Evolutionary conservation across 768 basidiomycete genomes (phyloP), one percentile per base, ranked within the genome.

Genomic region (Trametes punicea): DNA sequence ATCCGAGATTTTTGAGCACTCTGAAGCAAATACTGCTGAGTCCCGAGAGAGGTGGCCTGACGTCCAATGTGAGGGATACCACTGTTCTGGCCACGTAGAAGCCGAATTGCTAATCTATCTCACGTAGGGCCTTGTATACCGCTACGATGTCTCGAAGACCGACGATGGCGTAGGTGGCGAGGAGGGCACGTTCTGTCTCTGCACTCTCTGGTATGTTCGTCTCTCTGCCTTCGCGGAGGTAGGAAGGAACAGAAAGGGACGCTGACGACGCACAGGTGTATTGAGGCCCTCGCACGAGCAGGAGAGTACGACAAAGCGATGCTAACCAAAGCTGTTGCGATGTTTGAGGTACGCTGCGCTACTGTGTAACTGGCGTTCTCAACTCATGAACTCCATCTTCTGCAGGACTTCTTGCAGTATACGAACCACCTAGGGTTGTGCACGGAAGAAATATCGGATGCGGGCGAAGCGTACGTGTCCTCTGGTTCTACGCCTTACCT

Each of bases 111-210:
- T 47, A 59, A 6, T 45, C 15, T 20, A n/a, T 10, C 2, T 36
- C 13, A 15, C 34, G 15, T 61, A 92, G 89, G 87, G 85, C 63
- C 79, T 93, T 9, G 89, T 93, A 6, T 96, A 89, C 67, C 85
- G 95, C 7, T 98, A 98, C 70, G 93, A 98, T 67, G 86, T 89
- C 11, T 73, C 70, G 23, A 89, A 89, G 68, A 85, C 90, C 0
- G 87, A 90, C 55, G 96, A 98, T 64, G 96, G 96, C 6, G 93
- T 98, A 11, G 95, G 96, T 1, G 94, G 95, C 1, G 92, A 96
- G 61, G 95, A 97, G 71, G 95, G 95, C 2, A 94, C 90, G 0
- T 97, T 98, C 73, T 92, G 91, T 57, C 74, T 98, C 44, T 94
- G 92, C 65, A 91, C 89, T 0, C 69, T 92, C 6, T 92, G 88